These are phyloP conservation scores for Alternaria tenuissima DNA, from an alignment of 2,329 filamentous ascomycete genomes.

Conservation along the genomic window DNA sequence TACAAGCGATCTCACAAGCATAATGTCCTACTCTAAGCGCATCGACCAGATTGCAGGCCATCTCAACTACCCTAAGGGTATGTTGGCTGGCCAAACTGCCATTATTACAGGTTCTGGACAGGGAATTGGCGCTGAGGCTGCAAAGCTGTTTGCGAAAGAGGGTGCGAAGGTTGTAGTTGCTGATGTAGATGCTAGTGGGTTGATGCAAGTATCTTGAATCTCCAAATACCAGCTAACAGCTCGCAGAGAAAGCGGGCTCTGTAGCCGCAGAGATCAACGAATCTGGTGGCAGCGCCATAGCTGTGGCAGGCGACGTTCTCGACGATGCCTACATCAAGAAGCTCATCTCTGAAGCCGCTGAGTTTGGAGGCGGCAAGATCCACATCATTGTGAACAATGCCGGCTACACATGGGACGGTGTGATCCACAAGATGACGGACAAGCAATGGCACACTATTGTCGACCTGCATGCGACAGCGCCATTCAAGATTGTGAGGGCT, in stretches of 20 bases:
- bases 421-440: constrained; percentile 91
- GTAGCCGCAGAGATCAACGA: constrained; percentile 76
- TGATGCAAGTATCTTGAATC: not conserved
- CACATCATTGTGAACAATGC: constrained; percentile 93
- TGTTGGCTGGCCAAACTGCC: constrained; percentile 81
- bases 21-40: constrained; percentile 51
- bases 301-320: constrained; percentile 79
- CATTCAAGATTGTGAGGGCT: constrained; percentile 80
- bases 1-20: not conserved
- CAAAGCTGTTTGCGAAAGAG: constrained; percentile 84
- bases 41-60: constrained; percentile 77
- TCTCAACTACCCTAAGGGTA: constrained; percentile 81
- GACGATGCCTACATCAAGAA: constrained; percentile 73
- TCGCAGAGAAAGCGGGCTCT: constrained; percentile 70
- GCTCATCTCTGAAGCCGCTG: constrained; percentile 77
- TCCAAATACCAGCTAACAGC: constrained; percentile 19
- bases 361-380: constrained; percentile 86
- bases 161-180: constrained; percentile 84
- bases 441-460: constrained; percentile 93
- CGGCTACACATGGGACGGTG: constrained; percentile 91
- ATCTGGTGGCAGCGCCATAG: constrained; percentile 72
- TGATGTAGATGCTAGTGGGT: constrained; percentile 76
- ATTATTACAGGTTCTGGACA: constrained; percentile 89
- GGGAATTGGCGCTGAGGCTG: constrained; percentile 87
- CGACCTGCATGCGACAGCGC: constrained; percentile 81